Conservation (phyloP, 139 green algal species). For the Axilococcus clingmanii region DNA sequence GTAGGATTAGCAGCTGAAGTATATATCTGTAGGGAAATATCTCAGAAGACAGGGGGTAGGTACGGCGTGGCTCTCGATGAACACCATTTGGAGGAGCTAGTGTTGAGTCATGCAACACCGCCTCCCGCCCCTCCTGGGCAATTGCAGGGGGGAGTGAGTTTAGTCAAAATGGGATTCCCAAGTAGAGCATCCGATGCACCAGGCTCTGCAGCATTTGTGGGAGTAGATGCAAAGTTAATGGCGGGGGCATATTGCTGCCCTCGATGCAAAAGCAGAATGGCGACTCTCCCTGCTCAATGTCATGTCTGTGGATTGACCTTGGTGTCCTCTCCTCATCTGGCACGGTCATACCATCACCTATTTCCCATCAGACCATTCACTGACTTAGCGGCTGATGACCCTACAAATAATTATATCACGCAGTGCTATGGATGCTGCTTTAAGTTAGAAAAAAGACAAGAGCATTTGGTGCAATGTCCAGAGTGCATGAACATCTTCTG, state of each 20-base stretch:
- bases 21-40: slow-evolving; percentile 50
- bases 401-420: no score
- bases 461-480: slow-evolving; percentile 34
- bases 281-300: slow-evolving; percentile 78
- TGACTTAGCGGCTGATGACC: not conserved
- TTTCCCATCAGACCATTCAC: slow-evolving; percentile 83
- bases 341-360: slow-evolving; percentile 96
- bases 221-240: slow-evolving; percentile 36
- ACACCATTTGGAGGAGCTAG: slow-evolving; percentile 58
- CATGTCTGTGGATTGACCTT: slow-evolving; percentile 88
- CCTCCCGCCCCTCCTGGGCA: slow-evolving; percentile 33
- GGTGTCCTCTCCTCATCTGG: slow-evolving; percentile 91
- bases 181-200: slow-evolving; percentile 41
- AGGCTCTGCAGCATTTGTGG: slow-evolving; percentile 45
- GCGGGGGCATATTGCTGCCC: slow-evolving; percentile 72
- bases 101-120: slow-evolving; percentile 51
- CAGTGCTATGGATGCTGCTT: no score
- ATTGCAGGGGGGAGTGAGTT: slow-evolving; percentile 19
- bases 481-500: slow-evolving; percentile 78
- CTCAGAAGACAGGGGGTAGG: slow-evolving; percentile 61
- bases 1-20: slow-evolving; percentile 73
- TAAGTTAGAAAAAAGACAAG: not conserved
- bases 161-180: slow-evolving; percentile 84
- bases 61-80: slow-evolving; percentile 71
- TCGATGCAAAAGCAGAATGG: slow-evolving; percentile 39